Percentiles rank a stretch among this genome's conserved stretches.
Evolutionary conservation across 2,329 filamentous ascomycete genomes (phyloP).

Genomic region (Emergomyces africanus): DNA sequence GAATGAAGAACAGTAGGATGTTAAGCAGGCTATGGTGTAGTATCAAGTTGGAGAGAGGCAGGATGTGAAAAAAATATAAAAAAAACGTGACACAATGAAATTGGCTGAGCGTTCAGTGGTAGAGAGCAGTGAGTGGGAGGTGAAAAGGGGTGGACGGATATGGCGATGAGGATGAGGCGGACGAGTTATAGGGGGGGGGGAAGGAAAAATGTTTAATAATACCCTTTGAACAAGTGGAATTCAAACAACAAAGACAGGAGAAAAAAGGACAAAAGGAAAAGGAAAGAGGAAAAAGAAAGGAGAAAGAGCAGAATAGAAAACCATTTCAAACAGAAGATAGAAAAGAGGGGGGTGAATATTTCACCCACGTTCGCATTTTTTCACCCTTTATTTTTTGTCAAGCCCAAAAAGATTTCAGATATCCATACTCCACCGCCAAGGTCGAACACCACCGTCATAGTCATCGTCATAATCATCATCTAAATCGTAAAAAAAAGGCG

Average conservation of each 20-base stretch:
- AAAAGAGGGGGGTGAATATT: not conserved
- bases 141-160: not conserved
- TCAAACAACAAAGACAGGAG: not conserved
- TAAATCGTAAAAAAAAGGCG: not conserved
- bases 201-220: not conserved
- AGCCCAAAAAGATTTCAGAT: slow-evolving; percentile 16
- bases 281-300: not conserved
- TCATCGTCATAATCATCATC: not conserved
- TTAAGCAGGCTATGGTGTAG: too few species aligned
- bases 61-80: not conserved
- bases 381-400: too few species aligned
- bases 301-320: not conserved
- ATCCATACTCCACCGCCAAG: slow-evolving; percentile 34
- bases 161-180: not conserved
- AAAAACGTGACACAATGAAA: not conserved
- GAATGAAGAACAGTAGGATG: too few species aligned
- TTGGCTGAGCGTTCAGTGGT: not conserved
- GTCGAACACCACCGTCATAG: slow-evolving; percentile 20
- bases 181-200: too few species aligned
- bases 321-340: not conserved
- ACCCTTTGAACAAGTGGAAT: not conserved
- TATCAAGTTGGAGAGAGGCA: not conserved
- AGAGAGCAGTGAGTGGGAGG: not conserved
- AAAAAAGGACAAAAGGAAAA: not conserved
- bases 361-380: not conserved